Base-by-base conservation (phyloP, 108 stramenopile genomes). In the Cyclotella distinguenda region DNA sequence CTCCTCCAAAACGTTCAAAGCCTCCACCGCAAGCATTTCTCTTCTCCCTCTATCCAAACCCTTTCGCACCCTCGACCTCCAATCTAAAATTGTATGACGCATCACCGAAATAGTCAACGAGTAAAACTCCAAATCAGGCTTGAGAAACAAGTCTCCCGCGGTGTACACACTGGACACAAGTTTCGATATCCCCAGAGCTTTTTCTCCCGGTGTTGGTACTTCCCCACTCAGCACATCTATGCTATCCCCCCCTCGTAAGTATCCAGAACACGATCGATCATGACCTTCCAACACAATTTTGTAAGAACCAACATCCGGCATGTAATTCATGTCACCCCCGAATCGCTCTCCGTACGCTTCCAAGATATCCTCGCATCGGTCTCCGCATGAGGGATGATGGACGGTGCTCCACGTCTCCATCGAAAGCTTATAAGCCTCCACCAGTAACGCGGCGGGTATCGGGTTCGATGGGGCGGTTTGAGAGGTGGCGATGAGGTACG, bases 261-360 rank as follows among this genome's bases (percentile, higher is more conserved):
- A 42, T 6, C 60, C 60, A 13, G 66, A 67, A 23, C 74, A 75
- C 18, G 66, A 67, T 34, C 49, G 61, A 12, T 50, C 42, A 60
- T 75, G 64, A 21, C 64, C 71, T 36, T 34, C 32, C 32, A 73
- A 27, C 2, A 73, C 72, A 46, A 58, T 73, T 39, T 78, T 72
- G 33, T 68, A 78, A 2, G 56, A 57, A 50, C 54, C 66, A 4
- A 78, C 7, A 4, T 47, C 6, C 4, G 77, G 77, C 31, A 43
- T 36, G 36, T 59, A 32, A 31, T 78, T 60, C 58, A 78, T 68
- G 54, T 78, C 77, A 7, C 77, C 71, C 4, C 77, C 77, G 54
- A 60, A 78, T 28, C 34, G 43, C 35, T 73, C 58, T 27, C 77
- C 77, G 31, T 72, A 78, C n/a, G 10, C 9, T 23, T 73, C 71